Evolutionary conservation across 2,329 filamentous ascomycete genomes (phyloP).

Genomic region (Epichloe festucae): DNA sequence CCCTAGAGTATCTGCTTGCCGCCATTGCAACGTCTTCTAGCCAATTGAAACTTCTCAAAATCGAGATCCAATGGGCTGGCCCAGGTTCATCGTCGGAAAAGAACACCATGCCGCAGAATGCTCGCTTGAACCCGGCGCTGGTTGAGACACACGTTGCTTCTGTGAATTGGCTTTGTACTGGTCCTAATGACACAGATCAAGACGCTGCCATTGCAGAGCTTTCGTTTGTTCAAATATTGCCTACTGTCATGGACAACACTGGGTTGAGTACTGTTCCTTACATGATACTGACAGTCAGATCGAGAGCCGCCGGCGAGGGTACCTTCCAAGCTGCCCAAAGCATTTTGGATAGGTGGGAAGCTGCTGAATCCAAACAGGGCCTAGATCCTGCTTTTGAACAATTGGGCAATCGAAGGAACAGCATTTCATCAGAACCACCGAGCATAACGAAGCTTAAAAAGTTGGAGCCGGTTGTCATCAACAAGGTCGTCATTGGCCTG

Average conservation of each 20-base stretch:
- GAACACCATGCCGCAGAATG: slow-evolving; percentile 31
- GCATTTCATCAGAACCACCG: slow-evolving; percentile 22
- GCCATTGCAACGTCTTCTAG: slow-evolving; percentile 56
- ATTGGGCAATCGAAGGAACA: slow-evolving; percentile 50
- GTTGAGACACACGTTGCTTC: slow-evolving; percentile 43
- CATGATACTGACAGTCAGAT: slow-evolving; percentile 62
- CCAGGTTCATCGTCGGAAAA: slow-evolving; percentile 39
- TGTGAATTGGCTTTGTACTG: slow-evolving; percentile 43
- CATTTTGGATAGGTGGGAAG: slow-evolving; percentile 72
- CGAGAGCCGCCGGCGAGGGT: slow-evolving; percentile 39
- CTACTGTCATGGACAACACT: slow-evolving; percentile 46
- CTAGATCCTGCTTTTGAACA: slow-evolving; percentile 70
- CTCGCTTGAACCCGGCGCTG: slow-evolving; percentile 38
- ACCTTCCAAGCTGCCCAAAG: slow-evolving; percentile 55
- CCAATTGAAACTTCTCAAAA: slow-evolving; percentile 60
- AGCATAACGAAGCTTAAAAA: slow-evolving; percentile 39
- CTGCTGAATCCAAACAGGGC: slow-evolving; percentile 52
- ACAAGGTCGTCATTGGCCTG: slow-evolving; percentile 59
- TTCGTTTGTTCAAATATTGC: slow-evolving; percentile 63
- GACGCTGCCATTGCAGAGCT: slow-evolving; percentile 47
- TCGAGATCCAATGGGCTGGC: slow-evolving; percentile 62
- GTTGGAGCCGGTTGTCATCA: slow-evolving; percentile 53
- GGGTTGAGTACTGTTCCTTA: slow-evolving; percentile 43
- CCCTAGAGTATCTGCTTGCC: slow-evolving; percentile 42
- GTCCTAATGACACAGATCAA: slow-evolving; percentile 26